These are phyloP conservation scores for Stenogyne calaminthoides DNA, from an alignment of 305 asterid genomes.

Conservation along the genomic window DNA sequence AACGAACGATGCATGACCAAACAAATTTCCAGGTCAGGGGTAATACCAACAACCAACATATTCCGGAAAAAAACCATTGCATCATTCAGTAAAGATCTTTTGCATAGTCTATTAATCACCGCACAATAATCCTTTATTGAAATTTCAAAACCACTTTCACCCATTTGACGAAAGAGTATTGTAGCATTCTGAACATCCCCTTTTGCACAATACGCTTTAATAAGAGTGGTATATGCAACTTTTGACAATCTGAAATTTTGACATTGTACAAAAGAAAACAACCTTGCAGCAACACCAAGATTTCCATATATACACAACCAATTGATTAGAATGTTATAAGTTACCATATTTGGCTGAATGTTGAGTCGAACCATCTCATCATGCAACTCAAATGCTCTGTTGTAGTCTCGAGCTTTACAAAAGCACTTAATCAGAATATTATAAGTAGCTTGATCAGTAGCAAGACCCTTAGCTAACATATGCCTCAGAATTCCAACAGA, in stretches of 20 bases:
- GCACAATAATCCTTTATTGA: constrained; percentile 78
- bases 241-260: constrained; percentile 53
- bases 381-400: constrained; percentile 46
- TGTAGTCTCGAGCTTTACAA: constrained; percentile 50
- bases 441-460: constrained; percentile 63
- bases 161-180: constrained; percentile 60
- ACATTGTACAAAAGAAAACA: constrained; percentile 47
- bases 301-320: constrained; percentile 67
- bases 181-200: constrained; percentile 61
- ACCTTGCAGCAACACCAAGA: constrained; percentile 55
- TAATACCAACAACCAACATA: constrained; percentile 55
- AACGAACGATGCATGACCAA: constrained; percentile 44
- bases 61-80: constrained; percentile 52
- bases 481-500: constrained; percentile 43
- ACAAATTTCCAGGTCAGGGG: constrained; percentile 53
- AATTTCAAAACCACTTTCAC: constrained; percentile 57
- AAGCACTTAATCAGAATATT: constrained; percentile 63
- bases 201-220: constrained; percentile 82
- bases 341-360: constrained; percentile 54
- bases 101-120: constrained; percentile 77
- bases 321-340: constrained; percentile 66
- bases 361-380: constrained; percentile 51
- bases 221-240: constrained; percentile 66
- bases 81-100: constrained; percentile 51
- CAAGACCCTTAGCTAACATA: constrained; percentile 55